A percentile compares a stretch with the other conserved stretches of the same genome.
Conservation (phyloP, 108 stramenopile genomes). For the Cyclotella cryptica region DNA sequence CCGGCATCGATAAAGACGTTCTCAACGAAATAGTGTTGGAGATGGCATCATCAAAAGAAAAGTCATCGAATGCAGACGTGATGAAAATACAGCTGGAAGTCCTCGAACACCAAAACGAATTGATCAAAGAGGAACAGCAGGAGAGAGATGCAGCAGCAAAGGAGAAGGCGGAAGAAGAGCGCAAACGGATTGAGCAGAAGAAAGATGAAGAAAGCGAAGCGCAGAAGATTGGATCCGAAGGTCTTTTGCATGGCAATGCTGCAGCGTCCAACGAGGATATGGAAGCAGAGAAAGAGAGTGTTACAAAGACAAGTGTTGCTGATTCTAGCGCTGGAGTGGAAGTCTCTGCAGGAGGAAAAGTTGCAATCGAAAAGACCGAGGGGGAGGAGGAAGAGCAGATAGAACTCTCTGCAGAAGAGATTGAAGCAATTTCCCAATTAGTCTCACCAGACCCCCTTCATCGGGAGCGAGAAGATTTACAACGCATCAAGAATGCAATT, state of each 20-base stretch:
- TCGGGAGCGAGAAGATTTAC: constrained; percentile 77
- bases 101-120: constrained; percentile 80
- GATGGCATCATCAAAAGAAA: constrained; percentile 89
- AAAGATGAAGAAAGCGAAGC: not conserved
- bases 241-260: not conserved
- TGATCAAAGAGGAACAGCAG: constrained; percentile 76
- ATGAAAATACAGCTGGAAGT: constrained; percentile 87
- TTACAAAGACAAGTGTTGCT: not conserved
- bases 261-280: not conserved
- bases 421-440: constrained; percentile 85
- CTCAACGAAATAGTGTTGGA: constrained; percentile 96
- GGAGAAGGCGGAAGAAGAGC: constrained; percentile 50
- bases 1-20: constrained; percentile 93
- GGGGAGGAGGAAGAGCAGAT: constrained; percentile 56
- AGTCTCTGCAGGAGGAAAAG: constrained; percentile 18
- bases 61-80: constrained; percentile 68
- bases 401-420: constrained; percentile 74
- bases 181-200: constrained; percentile 12
- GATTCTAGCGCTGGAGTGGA: not conserved
- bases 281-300: not conserved
- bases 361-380: constrained; percentile 25
- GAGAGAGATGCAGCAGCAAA: constrained; percentile 69
- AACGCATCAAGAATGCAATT: constrained; percentile 76
- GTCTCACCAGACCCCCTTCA: constrained; percentile 81
- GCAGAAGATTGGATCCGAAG: not conserved